A percentile compares a stretch with the other conserved stretches of the same genome.
Evolutionary conservation across 768 basidiomycete species (phyloP).

Genomic region (Coprinellus micaceus): DNA sequence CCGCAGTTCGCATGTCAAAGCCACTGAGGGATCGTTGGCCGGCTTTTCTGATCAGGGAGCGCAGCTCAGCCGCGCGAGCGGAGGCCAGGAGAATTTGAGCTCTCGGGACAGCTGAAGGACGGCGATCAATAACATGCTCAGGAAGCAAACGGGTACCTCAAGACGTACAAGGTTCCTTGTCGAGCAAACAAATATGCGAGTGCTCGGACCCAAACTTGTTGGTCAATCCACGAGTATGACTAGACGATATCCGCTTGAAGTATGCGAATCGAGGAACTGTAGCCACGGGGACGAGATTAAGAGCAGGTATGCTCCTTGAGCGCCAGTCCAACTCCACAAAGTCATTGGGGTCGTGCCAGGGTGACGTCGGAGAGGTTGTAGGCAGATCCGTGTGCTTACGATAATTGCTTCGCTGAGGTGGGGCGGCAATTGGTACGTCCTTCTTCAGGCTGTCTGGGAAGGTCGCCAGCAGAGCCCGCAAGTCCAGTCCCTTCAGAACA

Average conservation of each 20-base stretch:
- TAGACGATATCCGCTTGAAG: slow-evolving; percentile 59
- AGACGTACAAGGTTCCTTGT: slow-evolving; percentile 62
- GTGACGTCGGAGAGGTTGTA: slow-evolving; percentile 38
- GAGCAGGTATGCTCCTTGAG: slow-evolving; percentile 46
- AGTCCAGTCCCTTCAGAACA: slow-evolving; percentile 67
- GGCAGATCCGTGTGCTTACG: slow-evolving; percentile 45
- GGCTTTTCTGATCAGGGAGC: slow-evolving; percentile 4
- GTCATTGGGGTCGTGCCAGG: slow-evolving; percentile 79
- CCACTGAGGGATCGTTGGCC: background rate
- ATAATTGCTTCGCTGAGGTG: slow-evolving; percentile 47
- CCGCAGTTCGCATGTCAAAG: slow-evolving; percentile 16
- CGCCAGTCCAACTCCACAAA: slow-evolving; percentile 77
- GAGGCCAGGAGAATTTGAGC: slow-evolving; percentile 62
- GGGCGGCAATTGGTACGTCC: slow-evolving; percentile 43
- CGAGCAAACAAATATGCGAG: slow-evolving; percentile 78
- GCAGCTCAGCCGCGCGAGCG: slow-evolving; percentile 51
- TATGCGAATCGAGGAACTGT: slow-evolving; percentile 81
- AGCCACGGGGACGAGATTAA: slow-evolving; percentile 71
- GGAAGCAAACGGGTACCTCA: background rate
- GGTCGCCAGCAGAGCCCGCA: slow-evolving; percentile 73
- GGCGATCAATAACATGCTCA: slow-evolving; percentile 6
- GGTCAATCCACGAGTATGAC: slow-evolving; percentile 37
- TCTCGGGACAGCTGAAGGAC: slow-evolving; percentile 50
- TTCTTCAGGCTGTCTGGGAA: slow-evolving; percentile 73
- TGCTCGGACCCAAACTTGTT: slow-evolving; percentile 86